Base-by-base conservation (phyloP, 2,329 filamentous ascomycete species). In the Lizonia empirigonia region DNA sequence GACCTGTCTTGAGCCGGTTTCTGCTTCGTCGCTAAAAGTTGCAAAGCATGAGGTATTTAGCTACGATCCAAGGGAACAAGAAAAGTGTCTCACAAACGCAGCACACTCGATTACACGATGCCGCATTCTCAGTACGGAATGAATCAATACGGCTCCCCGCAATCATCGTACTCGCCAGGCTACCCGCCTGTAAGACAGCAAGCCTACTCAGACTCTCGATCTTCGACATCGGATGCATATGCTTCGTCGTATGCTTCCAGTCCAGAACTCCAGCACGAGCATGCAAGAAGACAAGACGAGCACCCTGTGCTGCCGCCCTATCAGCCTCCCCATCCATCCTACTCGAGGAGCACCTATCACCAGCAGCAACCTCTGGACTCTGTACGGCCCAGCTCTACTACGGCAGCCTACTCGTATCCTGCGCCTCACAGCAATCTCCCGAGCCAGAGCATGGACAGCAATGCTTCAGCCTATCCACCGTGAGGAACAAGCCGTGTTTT, bases 71-170 rank as follows among this genome's bases (percentile, higher is more conserved):
- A 30, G 22, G 16, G 10, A 7, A 16, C 29, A 13, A 4, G n/a
- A 16, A 16, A 42, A 18, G n/a, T 15, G 18, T 45, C 64, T 68
- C 18, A 69, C 51, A 32, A 34, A 15, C 29, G 8, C 47, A 75
- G 72, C 69, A 70, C 69, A 52, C 62, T 74, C 60, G 71, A 67
- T 44, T 74, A 67, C 54, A 72, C 73, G 66, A 73, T 74, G 72
- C 61, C 71, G 55, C 67, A 73, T 60, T 64, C 70, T 52, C 73
- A 72, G 50, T 74, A 74, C 60, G 66, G 65, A 54, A 64, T 72
- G 59, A 66, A 68, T 50, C 64, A 73, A 30, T 74, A 71, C 50
- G 66, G 66, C 32, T 68, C 68, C 35, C 53, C 67, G 32, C 60
- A 64, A 33, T 53, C 63, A 16, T 61, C 70, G 10, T 68, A 71